Evolutionary conservation across 139 green algal species (phyloP).

Genomic region (Chlorella sp.): DNA sequence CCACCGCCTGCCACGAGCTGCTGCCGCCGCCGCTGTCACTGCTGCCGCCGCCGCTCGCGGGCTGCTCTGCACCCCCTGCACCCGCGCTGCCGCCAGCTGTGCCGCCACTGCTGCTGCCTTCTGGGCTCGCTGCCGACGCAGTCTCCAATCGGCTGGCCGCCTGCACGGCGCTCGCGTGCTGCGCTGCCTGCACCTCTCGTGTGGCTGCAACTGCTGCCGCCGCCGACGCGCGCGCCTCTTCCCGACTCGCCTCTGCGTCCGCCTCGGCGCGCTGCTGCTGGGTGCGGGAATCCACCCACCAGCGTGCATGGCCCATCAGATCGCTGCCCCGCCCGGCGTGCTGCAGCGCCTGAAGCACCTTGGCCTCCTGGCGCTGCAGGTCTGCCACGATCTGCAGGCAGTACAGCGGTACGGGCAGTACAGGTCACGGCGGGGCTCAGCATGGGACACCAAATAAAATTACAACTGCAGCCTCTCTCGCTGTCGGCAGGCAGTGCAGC

Average conservation of each 20-base stretch:
- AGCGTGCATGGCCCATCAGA: constrained; percentile 5
- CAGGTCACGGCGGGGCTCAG: too few relatives aligned
- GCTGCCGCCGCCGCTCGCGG: not conserved
- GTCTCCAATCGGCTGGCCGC: constrained; percentile 17
- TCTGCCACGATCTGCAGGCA: constrained; percentile 28
- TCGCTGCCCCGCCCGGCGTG: constrained; percentile 22
- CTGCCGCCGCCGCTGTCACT: not conserved
- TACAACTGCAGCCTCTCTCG: not conserved
- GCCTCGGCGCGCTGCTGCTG: not conserved
- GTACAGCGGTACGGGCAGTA: not conserved
- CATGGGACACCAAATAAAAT: too few relatives aligned
- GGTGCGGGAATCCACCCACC: not conserved
- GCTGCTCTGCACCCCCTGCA: not conserved
- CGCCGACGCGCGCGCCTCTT: not conserved
- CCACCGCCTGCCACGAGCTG: constrained; percentile 29
- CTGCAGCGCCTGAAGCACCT: constrained; percentile 12
- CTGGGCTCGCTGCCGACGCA: not conserved
- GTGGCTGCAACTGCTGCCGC: not conserved
- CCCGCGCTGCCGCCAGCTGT: too few relatives aligned
- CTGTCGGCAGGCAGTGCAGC: not conserved
- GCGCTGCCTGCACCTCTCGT: constrained; percentile 4
- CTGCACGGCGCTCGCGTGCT: constrained; percentile 32
- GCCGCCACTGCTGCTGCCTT: not conserved
- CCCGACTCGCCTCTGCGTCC: not conserved
- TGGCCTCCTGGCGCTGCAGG: constrained; percentile 17